Percentiles rank a stretch among this genome's conserved stretches.
These are phyloP conservation scores for Sanghuangporus weigelae DNA, from an alignment of 1,284 basidiomycete species.

Conservation along the genomic window DNA sequence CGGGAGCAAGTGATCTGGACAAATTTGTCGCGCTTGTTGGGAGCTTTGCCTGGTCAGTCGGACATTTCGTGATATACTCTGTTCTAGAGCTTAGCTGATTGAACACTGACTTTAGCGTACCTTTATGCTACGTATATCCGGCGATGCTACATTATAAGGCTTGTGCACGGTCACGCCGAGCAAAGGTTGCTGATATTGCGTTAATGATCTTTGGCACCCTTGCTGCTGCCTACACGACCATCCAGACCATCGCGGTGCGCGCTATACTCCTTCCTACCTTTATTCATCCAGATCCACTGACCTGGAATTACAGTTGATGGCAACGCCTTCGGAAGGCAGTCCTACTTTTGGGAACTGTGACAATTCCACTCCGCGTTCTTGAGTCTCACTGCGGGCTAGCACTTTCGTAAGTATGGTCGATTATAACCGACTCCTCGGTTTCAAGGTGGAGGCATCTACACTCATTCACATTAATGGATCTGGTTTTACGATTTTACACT, in stretches of 20 bases:
- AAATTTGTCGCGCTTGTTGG: slow-evolving; percentile 96
- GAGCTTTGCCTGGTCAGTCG: slow-evolving; percentile 85
- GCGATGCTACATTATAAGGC: slow-evolving; percentile 92
- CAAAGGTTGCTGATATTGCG: slow-evolving; percentile 71
- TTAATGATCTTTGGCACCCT: slow-evolving; percentile 79
- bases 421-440: no score
- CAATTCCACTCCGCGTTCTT: not conserved
- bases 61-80: slow-evolving; percentile 4
- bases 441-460: not conserved
- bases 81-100: not conserved
- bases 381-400: not conserved
- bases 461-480: not conserved
- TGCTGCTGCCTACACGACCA: slow-evolving; percentile 84
- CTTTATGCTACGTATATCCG: slow-evolving; percentile 92
- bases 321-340: slow-evolving; percentile 20
- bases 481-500: not conserved
- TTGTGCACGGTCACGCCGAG: slow-evolving; percentile 66
- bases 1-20: slow-evolving; percentile 88
- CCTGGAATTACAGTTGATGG: slow-evolving; percentile 32
- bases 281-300: not conserved
- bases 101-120: slow-evolving; percentile 55
- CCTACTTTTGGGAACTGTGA: slow-evolving; percentile 24
- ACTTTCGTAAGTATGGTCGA: not conserved
- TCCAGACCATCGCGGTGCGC: slow-evolving; percentile 69
- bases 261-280: not conserved